These are phyloP conservation scores for Solanum tacnaense DNA, from an alignment of 257 asterid genomes.

Conservation along the genomic window DNA sequence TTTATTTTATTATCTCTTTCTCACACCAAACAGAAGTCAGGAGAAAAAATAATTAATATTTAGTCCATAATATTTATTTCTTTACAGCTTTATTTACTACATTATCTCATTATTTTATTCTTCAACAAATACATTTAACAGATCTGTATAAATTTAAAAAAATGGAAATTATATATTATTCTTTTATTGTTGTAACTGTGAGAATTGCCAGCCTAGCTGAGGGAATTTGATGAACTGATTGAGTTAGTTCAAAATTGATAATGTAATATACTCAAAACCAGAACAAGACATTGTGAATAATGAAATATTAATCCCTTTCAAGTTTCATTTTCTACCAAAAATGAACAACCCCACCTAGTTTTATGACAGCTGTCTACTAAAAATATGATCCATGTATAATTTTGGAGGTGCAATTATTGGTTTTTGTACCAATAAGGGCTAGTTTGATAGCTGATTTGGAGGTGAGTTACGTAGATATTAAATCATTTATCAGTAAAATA, in stretches of 20 bases:
- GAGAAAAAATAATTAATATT: neutral
- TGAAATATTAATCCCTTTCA: conserved; percentile 13
- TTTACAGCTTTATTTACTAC: neutral
- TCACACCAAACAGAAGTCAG: neutral
- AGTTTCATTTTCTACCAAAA: conserved; percentile 24
- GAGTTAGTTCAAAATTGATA: conserved; percentile 28
- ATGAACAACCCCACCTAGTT: conserved; percentile 33
- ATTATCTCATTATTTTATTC: neutral
- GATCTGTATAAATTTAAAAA: neutral
- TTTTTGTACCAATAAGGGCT: conserved; percentile 1
- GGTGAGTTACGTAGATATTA: neutral
- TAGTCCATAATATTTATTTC: neutral
- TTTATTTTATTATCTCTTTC: neutral
- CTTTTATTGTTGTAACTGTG: neutral
- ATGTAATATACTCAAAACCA: conserved; percentile 17
- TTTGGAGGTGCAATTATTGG: conserved; percentile 42
- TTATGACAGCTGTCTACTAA: conserved; percentile 36
- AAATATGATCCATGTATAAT: conserved; percentile 30
- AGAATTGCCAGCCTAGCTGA: conserved; percentile 43
- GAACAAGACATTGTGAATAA: conserved; percentile 30
- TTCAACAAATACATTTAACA: neutral
- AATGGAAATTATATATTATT: neutral
- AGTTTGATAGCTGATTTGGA: neutral
- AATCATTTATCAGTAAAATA: neutral
- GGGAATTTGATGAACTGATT: conserved; percentile 9